Percentiles rank a stretch among this genome's conserved stretches.
These are phyloP conservation scores for Debaryomyces hansenii DNA, from an alignment of 805 yeast species.

Conservation along the genomic window DNA sequence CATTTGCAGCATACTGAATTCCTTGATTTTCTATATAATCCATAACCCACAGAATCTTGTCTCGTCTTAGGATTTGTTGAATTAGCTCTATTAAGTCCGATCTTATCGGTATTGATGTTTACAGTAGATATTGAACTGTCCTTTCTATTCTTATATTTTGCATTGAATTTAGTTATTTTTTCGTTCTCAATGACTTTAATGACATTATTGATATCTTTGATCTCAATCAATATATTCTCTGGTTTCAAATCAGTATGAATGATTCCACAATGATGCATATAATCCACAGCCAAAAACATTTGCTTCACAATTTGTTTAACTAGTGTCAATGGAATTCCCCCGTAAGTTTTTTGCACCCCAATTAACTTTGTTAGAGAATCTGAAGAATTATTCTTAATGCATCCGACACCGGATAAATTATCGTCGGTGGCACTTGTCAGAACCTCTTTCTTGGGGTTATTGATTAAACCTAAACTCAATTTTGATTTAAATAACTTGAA, in stretches of 20 bases:
- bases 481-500: conserved; percentile 10
- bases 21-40: conserved; percentile 11
- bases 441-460: conserved; percentile 1
- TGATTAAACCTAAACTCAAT: conserved; percentile 19
- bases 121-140: not conserved
- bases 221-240: conserved; percentile 31
- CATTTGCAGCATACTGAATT: conserved; percentile 8
- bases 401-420: conserved; percentile 4
- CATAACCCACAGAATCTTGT: not conserved
- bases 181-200: conserved; percentile 41
- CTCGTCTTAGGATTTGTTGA: not conserved
- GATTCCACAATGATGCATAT: conserved; percentile 47
- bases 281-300: conserved; percentile 54
- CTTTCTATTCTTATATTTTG: not conserved
- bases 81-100: not conserved
- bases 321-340: conserved; percentile 54
- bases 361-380: conserved; percentile 30
- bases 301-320: conserved; percentile 61
- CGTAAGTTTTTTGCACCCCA: conserved; percentile 39
- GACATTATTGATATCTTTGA: conserved; percentile 53
- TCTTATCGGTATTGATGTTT: not conserved
- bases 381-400: conserved; percentile 13
- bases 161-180: conserved; percentile 14
- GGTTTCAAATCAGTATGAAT: conserved; percentile 47
- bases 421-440: not conserved